These are phyloP conservation scores for Paxillus involutus DNA, from an alignment of 768 basidiomycete species.

Conservation along the genomic window DNA sequence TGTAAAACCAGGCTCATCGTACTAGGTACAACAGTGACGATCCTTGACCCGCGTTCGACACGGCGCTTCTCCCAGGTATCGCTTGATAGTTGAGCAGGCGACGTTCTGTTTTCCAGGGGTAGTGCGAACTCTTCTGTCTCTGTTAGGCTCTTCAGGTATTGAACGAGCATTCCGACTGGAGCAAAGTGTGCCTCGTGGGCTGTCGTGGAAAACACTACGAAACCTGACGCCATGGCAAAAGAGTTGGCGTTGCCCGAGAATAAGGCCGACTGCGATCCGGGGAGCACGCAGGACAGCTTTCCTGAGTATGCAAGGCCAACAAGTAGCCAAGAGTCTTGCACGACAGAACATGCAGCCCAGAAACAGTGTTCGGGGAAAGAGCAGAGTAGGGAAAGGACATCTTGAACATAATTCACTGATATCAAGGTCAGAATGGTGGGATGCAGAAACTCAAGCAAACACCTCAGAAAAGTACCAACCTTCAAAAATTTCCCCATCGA, in stretches of 20 bases:
- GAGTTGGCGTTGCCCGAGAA: constrained; percentile 66
- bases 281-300: constrained; percentile 56
- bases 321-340: constrained; percentile 34
- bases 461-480: constrained; percentile 30
- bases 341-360: constrained; percentile 34
- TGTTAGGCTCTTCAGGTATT: constrained; percentile 18
- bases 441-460: not conserved
- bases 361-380: constrained; percentile 64
- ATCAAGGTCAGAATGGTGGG: constrained; percentile 5
- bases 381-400: constrained; percentile 25
- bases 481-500: constrained; percentile 47
- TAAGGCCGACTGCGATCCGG: constrained; percentile 25
- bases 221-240: constrained; percentile 69
- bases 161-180: constrained; percentile 33
- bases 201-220: constrained; percentile 82
- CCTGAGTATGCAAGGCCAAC: constrained; percentile 67
- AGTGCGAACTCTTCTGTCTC: constrained; percentile 11
- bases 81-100: constrained; percentile 3
- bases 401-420: constrained; percentile 19
- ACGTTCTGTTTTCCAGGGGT: constrained; percentile 26
- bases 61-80: constrained; percentile 69
- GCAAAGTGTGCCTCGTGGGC: constrained; percentile 80
- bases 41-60: constrained; percentile 86
- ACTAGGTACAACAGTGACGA: constrained; percentile 86
- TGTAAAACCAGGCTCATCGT: constrained; percentile 90